Percentiles rank a stretch among this genome's conserved stretches.
These are phyloP conservation scores for Ophiostoma tasmaniense DNA, from an alignment of 2,329 filamentous ascomycete genomes.

Conservation along the genomic window DNA sequence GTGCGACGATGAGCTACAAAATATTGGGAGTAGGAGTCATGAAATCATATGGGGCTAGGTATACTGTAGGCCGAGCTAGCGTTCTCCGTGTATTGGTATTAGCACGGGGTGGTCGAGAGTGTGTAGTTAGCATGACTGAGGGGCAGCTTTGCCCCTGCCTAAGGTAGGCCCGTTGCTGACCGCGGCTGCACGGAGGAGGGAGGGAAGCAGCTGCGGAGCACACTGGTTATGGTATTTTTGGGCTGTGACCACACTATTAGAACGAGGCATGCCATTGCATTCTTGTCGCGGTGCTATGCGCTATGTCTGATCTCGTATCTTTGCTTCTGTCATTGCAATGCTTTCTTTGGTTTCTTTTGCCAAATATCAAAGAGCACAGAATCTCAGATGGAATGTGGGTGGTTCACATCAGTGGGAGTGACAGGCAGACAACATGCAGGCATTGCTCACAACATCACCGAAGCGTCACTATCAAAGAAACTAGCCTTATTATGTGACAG, in stretches of 20 bases:
- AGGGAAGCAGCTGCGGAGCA: constrained; percentile 11
- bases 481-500: background rate
- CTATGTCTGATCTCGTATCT: background rate
- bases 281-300: background rate
- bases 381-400: background rate
- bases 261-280: background rate
- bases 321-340: background rate
- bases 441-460: background rate
- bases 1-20: background rate
- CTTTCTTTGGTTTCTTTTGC: background rate
- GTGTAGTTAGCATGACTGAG: background rate
- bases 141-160: background rate
- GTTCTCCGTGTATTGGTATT: background rate
- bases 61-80: background rate
- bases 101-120: background rate
- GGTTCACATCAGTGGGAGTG: background rate
- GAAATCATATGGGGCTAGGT: background rate
- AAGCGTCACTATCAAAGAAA: background rate
- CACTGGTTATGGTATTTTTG: background rate
- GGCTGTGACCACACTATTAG: background rate
- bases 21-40: background rate
- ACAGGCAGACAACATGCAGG: background rate
- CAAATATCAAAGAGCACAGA: background rate
- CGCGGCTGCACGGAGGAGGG: constrained; percentile 21
- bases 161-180: constrained; percentile 14